A percentile compares a stretch with the other conserved stretches of the same genome.
phyloP scores from a whole-genome alignment of 805 yeast genomes.

The Teunomyces cretensis region DNA sequence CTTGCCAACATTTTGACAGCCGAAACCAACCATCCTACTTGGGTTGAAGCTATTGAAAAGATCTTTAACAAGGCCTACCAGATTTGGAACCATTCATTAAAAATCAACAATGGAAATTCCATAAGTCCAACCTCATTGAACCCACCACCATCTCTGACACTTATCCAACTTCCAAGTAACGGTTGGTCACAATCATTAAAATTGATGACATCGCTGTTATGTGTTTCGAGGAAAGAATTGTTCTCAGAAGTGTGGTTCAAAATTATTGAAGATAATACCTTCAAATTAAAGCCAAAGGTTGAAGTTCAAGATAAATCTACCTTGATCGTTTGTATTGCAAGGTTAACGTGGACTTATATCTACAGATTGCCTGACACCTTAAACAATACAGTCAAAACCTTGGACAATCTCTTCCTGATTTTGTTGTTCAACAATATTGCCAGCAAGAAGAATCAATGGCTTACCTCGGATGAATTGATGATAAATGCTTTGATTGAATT shows the following conservation, averaged over 20 bases:
- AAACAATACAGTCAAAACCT: slow-evolving; percentile 78
- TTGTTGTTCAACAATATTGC: slow-evolving; percentile 47
- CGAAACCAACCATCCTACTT: slow-evolving; percentile 92
- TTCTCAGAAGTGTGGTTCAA: slow-evolving; percentile 73
- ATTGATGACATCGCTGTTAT: slow-evolving; percentile 67
- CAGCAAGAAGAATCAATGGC: slow-evolving; percentile 72
- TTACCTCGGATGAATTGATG: slow-evolving; percentile 59
- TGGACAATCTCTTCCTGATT: slow-evolving; percentile 61
- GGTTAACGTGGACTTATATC: slow-evolving; percentile 87
- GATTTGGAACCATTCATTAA: slow-evolving; percentile 43
- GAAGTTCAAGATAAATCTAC: slow-evolving; percentile 51
- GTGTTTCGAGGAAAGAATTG: slow-evolving; percentile 76
- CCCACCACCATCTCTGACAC: neutral
- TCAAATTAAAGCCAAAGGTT: slow-evolving; percentile 62
- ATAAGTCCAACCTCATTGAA: neutral
- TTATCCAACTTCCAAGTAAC: slow-evolving; percentile 11
- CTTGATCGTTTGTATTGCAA: slow-evolving; percentile 62
- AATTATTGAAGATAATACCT: slow-evolving; percentile 61
- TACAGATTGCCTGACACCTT: slow-evolving; percentile 85
- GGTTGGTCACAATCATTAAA: slow-evolving; percentile 71
- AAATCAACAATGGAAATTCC: neutral
- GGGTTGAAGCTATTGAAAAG: slow-evolving; percentile 78
- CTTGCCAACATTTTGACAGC: slow-evolving; percentile 86
- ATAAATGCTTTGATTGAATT: slow-evolving; percentile 69
- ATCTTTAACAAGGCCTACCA: slow-evolving; percentile 53